Evolutionary conservation across 2,329 filamentous ascomycete species (phyloP), one percentile per base, ranked within the genome.

Genomic region (Alternaria sp.): DNA sequence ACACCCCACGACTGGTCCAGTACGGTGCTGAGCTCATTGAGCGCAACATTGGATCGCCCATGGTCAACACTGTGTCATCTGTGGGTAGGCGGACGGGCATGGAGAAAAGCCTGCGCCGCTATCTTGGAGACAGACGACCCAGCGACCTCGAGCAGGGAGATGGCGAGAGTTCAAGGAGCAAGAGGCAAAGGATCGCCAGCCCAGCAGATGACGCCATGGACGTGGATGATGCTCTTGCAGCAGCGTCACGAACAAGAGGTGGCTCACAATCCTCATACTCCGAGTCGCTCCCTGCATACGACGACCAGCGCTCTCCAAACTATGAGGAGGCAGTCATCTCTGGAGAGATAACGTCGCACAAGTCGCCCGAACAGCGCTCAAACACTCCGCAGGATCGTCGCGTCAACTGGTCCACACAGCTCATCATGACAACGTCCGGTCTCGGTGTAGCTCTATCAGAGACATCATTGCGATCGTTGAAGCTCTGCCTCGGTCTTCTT

Each of bases 21-120:
- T 91, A 92, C n/a, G 89, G 93, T 64, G 95, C 93, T 52, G 93
- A 97, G 77, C 93, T 96, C 72, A 90, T 97, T 19, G 95, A 98
- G 79, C 90, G 92, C 50, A 95, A 93, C 70, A 88, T 97, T 55
- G 92, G 87, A 12, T 85, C 91, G 1, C 93, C 93, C 1, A 89
- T 97, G 56, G 92, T 92, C 56, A 96, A 92, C 74, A 96, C 93
- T 0, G 92, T 97, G 28, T 92, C 92, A 13, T 91, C 89, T 0
- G 92, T 97, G 6, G 91, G 93, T 28, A 88, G 93, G 28, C 90
- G 90, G 30, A 97, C 95, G 0, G 95, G 95, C 63, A 91, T 97
- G 3, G 94, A 98, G 77, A 90, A 90, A 59, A 91, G 93, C 59
- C 87, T 97, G 13, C 87, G 96, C 54, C 94, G 93, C 88, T 96